Percentiles rank a stretch among this genome's conserved stretches.
Evolutionary conservation across 495 filamentous ascomycete genomes (phyloP).

Genomic region (Talaromyces trachyspermus): DNA sequence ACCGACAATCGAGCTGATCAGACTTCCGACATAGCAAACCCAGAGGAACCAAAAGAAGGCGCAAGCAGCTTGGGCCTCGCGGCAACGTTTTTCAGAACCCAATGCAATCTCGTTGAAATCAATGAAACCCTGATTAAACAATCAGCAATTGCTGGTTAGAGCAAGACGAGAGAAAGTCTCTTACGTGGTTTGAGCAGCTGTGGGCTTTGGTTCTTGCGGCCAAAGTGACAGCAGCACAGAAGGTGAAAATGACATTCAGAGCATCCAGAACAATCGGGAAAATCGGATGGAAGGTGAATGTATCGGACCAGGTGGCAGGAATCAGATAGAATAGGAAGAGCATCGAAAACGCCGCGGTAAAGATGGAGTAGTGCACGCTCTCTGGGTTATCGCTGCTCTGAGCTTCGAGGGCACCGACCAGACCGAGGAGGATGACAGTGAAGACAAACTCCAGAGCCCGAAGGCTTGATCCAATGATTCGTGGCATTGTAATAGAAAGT

Average conservation of each 20-base stretch:
- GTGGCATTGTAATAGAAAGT: constrained; percentile 4
- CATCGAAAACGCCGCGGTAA: constrained; percentile 57
- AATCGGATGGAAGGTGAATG: constrained; percentile 45
- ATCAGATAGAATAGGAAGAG: constrained; percentile 56
- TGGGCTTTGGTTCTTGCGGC: constrained; percentile 51
- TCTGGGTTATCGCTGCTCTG: constrained; percentile 47
- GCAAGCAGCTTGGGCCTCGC: constrained; percentile 57
- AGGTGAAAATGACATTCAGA: constrained; percentile 58
- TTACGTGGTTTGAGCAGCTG: constrained; percentile 56
- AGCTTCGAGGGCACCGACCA: constrained; percentile 63
- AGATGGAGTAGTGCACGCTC: constrained; percentile 58
- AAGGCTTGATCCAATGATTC: constrained; percentile 1
- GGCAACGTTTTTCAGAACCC: constrained; percentile 56
- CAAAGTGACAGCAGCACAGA: constrained; percentile 56
- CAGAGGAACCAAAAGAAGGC: constrained; percentile 72
- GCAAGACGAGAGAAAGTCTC: constrained; percentile 22
- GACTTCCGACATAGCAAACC: constrained; percentile 48
- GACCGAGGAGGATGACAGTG: constrained; percentile 58
- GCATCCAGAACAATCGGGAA: constrained; percentile 49
- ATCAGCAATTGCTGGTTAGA: no score
- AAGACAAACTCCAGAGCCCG: constrained; percentile 48
- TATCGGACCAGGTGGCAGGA: constrained; percentile 41
- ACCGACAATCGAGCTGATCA: constrained; percentile 43
- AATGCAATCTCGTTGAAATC: constrained; percentile 51
- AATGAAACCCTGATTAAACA: constrained; percentile 54